Evolutionary conservation across 1,284 basidiomycete species (phyloP).

Genomic region (Taiwanofungus camphoratus): DNA sequence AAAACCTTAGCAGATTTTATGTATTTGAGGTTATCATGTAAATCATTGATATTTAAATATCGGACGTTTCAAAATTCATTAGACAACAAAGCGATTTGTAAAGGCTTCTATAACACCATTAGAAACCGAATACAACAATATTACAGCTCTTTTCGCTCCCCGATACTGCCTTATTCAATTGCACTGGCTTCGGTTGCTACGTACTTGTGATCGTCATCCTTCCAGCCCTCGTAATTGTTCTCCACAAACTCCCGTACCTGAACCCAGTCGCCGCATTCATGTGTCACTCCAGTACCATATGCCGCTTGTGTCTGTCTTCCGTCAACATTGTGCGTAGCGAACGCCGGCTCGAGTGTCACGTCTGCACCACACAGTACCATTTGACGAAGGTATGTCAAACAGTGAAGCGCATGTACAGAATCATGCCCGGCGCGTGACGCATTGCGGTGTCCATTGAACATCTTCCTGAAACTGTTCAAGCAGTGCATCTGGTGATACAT

Average conservation of each 20-base stretch:
- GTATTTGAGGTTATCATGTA: too few relatives aligned
- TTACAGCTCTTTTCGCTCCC: too few relatives aligned
- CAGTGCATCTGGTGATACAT: constrained; percentile 4
- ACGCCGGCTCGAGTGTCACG: neutral
- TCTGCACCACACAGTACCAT: constrained; percentile 7
- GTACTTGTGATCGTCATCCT: neutral
- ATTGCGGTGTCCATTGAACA: neutral
- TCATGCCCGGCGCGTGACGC: neutral
- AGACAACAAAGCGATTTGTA: too few relatives aligned
- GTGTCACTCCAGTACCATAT: neutral
- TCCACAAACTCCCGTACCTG: neutral
- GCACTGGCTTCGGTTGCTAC: neutral
- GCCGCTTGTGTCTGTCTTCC: neutral
- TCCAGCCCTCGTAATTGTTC: neutral
- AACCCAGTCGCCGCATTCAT: constrained; percentile 5
- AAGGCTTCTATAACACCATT: too few relatives aligned
- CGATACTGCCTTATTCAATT: too few relatives aligned
- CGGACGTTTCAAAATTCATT: too few relatives aligned
- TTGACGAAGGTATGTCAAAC: constrained; percentile 4
- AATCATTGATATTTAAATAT: too few relatives aligned
- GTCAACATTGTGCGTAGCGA: neutral
- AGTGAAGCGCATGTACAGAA: neutral
- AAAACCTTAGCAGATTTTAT: too few relatives aligned
- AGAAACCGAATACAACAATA: too few relatives aligned
- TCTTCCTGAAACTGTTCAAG: neutral